Evolutionary conservation across 257 asterid genomes (phyloP).

Genomic region (Fraxinus americana): DNA sequence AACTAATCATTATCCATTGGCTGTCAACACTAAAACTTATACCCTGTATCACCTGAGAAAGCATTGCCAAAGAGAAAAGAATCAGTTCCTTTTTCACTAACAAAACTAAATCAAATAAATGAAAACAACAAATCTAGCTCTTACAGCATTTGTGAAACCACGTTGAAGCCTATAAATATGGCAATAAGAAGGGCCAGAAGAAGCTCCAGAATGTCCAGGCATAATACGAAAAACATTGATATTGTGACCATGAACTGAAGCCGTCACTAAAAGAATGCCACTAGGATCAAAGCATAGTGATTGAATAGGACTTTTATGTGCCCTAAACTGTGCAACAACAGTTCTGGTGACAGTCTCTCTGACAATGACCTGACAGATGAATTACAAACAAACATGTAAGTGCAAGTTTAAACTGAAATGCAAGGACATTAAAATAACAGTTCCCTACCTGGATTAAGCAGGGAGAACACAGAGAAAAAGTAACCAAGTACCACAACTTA

Average conservation of each 20-base stretch:
- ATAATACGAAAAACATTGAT: slow-evolving; percentile 74
- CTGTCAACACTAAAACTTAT: slow-evolving; percentile 86
- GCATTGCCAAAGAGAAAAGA: slow-evolving; percentile 19
- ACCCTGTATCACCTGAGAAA: slow-evolving; percentile 83
- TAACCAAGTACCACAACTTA: no score
- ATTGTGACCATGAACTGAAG: slow-evolving; percentile 90
- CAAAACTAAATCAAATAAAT: slow-evolving; percentile 5
- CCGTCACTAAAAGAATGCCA: slow-evolving; percentile 54
- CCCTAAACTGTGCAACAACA: slow-evolving; percentile 81
- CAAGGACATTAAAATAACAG: no score
- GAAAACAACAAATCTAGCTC: slow-evolving; percentile 21
- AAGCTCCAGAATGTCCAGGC: slow-evolving; percentile 43
- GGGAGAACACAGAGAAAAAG: no score
- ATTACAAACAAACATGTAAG: no score
- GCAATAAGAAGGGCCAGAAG: slow-evolving; percentile 50
- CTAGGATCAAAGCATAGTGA: background rate
- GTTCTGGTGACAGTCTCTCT: slow-evolving; percentile 70
- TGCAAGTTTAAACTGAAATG: no score
- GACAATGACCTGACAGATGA: slow-evolving; percentile 66
- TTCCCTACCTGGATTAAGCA: no score
- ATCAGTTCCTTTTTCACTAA: slow-evolving; percentile 3
- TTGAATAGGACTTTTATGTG: slow-evolving; percentile 75
- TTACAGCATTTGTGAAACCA: slow-evolving; percentile 90
- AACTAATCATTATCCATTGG: slow-evolving; percentile 58
- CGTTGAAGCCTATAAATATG: slow-evolving; percentile 89